A percentile compares a stretch with the other conserved stretches of the same genome.
These are phyloP conservation scores for Agaricus subrufescens DNA, from an alignment of 768 basidiomycete genomes.

Conservation along the genomic window DNA sequence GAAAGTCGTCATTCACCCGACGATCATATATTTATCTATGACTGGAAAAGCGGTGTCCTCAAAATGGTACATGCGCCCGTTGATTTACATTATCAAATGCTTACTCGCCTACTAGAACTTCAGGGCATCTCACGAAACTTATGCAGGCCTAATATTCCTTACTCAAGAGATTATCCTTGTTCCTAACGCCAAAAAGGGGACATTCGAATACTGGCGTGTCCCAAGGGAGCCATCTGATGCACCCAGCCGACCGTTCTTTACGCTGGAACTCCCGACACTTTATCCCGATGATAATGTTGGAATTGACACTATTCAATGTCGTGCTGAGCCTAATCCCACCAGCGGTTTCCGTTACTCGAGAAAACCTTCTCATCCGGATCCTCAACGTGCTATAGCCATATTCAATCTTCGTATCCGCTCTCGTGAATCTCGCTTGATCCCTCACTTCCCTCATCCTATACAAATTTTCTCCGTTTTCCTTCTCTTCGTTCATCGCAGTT, in stretches of 20 bases:
- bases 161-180: constrained; percentile 26
- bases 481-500: constrained; percentile 30
- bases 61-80: constrained; percentile 25
- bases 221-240: constrained; percentile 14
- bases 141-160: constrained; percentile 28
- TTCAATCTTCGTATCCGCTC: constrained; percentile 24
- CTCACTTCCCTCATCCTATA: background rate
- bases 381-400: constrained; percentile 27
- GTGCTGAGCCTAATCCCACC: constrained; percentile 37
- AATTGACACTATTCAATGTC: constrained; percentile 26
- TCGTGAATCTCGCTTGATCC: background rate
- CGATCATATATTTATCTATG: constrained; percentile 34
- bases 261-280: constrained; percentile 27
- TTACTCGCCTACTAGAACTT: constrained; percentile 12
- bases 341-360: constrained; percentile 2
- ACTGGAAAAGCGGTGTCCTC: constrained; percentile 36
- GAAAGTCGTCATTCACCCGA: constrained; percentile 7
- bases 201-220: constrained; percentile 34
- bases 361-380: constrained; percentile 15
- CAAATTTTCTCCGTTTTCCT: constrained; percentile 17
- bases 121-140: constrained; percentile 20
- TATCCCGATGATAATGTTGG: constrained; percentile 16
- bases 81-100: background rate
- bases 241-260: constrained; percentile 16
- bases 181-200: constrained; percentile 23